Evolutionary conservation across 345 rosid species (phyloP), one percentile per base, ranked within the genome.

Genomic region (Heritiera fomes): DNA sequence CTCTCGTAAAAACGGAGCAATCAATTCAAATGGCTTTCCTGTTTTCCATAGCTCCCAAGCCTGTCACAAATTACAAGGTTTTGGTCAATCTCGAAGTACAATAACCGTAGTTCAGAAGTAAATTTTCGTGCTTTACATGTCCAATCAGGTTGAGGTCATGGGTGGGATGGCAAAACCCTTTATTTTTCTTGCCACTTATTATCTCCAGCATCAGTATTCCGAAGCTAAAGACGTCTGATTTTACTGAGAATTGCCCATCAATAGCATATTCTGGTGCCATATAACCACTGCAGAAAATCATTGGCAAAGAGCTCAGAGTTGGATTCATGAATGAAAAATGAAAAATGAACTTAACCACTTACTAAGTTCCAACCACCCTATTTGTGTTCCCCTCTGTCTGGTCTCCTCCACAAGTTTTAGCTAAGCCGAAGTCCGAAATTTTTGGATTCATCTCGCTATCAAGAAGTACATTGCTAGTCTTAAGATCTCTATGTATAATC

Each of bases 201-300:
- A 83, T 83, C 80, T 89, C 89, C 7, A 87, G 74, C 8, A 87
- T 76, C 17, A 86, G 64, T 56, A 87, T 83, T 28, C 91, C 92
- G 56, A 85, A 87, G 59, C 90, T 87, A 30, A 87, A 87, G 11
- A 84, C 89, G 8, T 87, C 90, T 0, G 85, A 87, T 77, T 84
- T 87, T 12, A 80, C 76, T 4, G 90, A 89, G 81, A 89, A 89
- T 7, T 75, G 77, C 2, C 88, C 91, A 43, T 87, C 88, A 52
- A 87, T 81, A 2, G 87, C 86, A 66, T 88, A 88, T 75, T 88
- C 91, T 2, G 89, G 89, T 5, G 91, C 79, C 88, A 88, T 88
- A 70, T 87, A 88, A 23, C 89, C 89, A 76, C 90, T 85, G 78
- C 28, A 59, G 28, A 59, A 59, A 23, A 59, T 23, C 63, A 20